Percentiles rank a stretch among this genome's conserved stretches.
Conservation (phyloP, 441 rosid species). For the Hypseocharis bilobata region DNA sequence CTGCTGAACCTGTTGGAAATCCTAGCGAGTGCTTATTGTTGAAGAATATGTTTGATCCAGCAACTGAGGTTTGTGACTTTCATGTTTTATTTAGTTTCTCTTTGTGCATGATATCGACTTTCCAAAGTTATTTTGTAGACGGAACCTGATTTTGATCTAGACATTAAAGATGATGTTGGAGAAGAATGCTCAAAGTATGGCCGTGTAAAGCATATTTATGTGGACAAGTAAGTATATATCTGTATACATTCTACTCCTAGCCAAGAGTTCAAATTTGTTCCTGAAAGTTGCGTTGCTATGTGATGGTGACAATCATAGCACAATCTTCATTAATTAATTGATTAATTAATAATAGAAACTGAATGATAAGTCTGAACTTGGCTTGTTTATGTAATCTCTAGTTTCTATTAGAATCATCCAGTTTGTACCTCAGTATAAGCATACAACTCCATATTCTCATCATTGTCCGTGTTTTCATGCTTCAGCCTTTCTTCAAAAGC, state of each 20-base stretch:
- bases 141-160: slow-evolving; percentile 71
- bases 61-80: slow-evolving; percentile 52
- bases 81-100: slow-evolving; percentile 1
- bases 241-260: background rate
- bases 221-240: slow-evolving; percentile 58
- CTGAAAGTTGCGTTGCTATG: background rate
- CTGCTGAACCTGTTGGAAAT: slow-evolving; percentile 51
- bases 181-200: slow-evolving; percentile 80
- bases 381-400: no score
- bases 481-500: no score
- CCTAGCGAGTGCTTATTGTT: slow-evolving; percentile 73
- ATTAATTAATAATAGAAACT: background rate
- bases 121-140: slow-evolving; percentile 36
- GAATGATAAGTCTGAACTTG: no score
- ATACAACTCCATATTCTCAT: no score
- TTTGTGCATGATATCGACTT: slow-evolving; percentile 10
- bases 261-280: background rate
- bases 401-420: no score
- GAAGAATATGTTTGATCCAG: slow-evolving; percentile 85
- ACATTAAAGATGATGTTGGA: slow-evolving; percentile 67
- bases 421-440: no score
- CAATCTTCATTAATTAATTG: background rate
- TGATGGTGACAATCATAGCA: no score
- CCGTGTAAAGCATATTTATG: slow-evolving; percentile 51
- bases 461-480: no score